Conservation (phyloP, 345 rosid genomes). For the Clarkia xantiana region DNA sequence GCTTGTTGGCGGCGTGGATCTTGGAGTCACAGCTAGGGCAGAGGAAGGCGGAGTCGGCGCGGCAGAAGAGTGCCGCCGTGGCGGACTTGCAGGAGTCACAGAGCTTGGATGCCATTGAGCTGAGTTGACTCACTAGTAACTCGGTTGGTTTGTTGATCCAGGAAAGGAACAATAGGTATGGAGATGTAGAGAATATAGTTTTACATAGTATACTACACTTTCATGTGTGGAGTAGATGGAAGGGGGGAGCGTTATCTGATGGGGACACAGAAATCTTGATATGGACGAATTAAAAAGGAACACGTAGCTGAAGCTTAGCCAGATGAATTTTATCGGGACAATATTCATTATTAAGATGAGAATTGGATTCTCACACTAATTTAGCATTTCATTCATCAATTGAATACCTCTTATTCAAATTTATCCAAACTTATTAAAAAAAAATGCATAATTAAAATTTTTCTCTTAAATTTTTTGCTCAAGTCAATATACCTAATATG, state of each 20-base stretch:
- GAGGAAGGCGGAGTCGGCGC: background rate
- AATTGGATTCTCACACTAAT: too few species aligned
- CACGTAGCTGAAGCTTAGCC: conserved; percentile 60
- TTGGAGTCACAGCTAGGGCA: background rate
- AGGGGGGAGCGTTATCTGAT: conserved; percentile 24
- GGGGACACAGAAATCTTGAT: conserved; percentile 46
- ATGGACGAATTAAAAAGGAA: conserved; percentile 6
- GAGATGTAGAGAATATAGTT: background rate
- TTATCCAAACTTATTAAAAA: too few species aligned
- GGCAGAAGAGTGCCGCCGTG: background rate
- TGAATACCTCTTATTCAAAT: too few species aligned
- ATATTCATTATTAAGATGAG: too few species aligned
- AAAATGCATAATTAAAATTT: too few species aligned
- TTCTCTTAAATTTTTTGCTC: too few species aligned
- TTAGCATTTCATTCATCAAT: too few species aligned
- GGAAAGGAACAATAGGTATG: too few species aligned
- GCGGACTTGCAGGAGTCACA: conserved; percentile 1
- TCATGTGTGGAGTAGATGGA: background rate
- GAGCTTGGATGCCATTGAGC: background rate
- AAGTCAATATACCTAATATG: too few species aligned
- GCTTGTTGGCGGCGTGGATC: background rate
- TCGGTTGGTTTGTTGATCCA: too few species aligned
- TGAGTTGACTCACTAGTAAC: too few species aligned
- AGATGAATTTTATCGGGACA: conserved; percentile 1
- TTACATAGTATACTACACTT: background rate